Base-by-base conservation (phyloP, 495 filamentous ascomycete species). In the Penicillium canariense region DNA sequence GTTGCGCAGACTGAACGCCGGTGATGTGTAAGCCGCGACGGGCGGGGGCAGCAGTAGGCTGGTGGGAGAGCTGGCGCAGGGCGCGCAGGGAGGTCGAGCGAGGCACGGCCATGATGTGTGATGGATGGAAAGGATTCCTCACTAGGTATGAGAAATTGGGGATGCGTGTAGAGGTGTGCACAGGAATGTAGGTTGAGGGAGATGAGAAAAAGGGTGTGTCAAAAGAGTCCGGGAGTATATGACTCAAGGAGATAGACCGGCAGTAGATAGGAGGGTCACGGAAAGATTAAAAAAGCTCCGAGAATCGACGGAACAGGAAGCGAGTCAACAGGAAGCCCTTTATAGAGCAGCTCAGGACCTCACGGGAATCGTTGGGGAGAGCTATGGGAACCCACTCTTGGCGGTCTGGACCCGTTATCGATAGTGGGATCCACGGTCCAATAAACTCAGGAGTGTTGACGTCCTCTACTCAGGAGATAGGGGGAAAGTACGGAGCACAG, bases 21-120 rank as follows among this genome's bases (percentile, higher is more conserved):
- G 77, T 75, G 58, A 85, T 84, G 70, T 80, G 77, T 36, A 85
- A 71, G 47, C 65, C 46, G 36, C 81, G 81, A 50, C 74, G 75
- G 55, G 67, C 49, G 32, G 69, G 68, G 35, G 66, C 56, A 52
- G 72, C 62, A 47, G 58, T 63, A 32, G 58, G 67, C 54, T 73
- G 78, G 65, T 75, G 71, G 12, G 74, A 68, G 35, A 83, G 66
- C 51, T 69, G 61, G 56, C 70, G 76, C 36, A 83, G 69, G 53
- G 72, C 76, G 50, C 78, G 78, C 22, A 81, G 61, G 22, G 79
- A 81, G 25, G 69, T 63, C 31, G 73, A 76, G 56, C 75, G 72
- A 55, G 78, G 67, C 64, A 76, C 78, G 46, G 76, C 65, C 80
- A 83, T 83, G 58, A 42, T 64, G 62, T 61, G 53, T 44, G 42